A percentile compares a stretch with the other conserved stretches of the same genome.
Evolutionary conservation across 2,329 filamentous ascomycete species (phyloP).

Genomic region (Fusarium equiseti): DNA sequence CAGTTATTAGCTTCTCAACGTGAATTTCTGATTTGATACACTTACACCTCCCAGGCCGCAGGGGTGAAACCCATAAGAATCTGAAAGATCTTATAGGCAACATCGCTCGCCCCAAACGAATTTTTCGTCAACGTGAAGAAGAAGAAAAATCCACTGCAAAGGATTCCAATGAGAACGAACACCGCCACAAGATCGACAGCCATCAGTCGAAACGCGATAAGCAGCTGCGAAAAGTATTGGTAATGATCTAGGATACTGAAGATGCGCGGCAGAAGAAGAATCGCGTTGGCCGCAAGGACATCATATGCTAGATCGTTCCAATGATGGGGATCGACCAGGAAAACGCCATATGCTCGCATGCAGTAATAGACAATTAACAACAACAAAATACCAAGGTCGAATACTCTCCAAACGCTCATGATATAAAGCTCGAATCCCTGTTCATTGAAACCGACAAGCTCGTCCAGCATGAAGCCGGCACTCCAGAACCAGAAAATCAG

Average conservation of each 20-base stretch:
- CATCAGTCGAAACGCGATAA: conserved; percentile 96
- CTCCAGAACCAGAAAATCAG: conserved; percentile 98
- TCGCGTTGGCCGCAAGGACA: conserved; percentile 90
- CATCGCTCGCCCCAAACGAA: conserved; percentile 75
- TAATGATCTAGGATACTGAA: conserved; percentile 96
- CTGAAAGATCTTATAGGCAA: conserved; percentile 94
- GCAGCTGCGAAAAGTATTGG: conserved; percentile 92
- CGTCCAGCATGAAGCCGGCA: conserved; percentile 95
- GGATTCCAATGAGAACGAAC: conserved; percentile 84
- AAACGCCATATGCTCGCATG: conserved; percentile 87
- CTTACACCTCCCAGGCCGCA: conserved; percentile 89
- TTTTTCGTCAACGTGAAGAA: conserved; percentile 88
- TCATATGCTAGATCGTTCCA: conserved; percentile 92
- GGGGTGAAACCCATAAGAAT: conserved; percentile 96
- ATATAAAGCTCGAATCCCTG: conserved; percentile 97
- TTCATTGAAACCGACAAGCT: conserved; percentile 95
- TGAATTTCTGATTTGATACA: conserved; percentile 21
- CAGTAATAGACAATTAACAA: conserved; percentile 91
- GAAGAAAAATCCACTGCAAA: conserved; percentile 94
- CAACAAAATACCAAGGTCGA: conserved; percentile 89
- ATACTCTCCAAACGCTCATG: conserved; percentile 98
- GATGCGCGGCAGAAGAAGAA: conserved; percentile 88
- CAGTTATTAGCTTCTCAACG: conserved; percentile 25
- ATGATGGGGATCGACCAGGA: conserved; percentile 79
- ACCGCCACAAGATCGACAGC: conserved; percentile 88